Percentiles rank a stretch among this genome's conserved stretches.
phyloP scores from a whole-genome alignment of 2,329 filamentous ascomycete species.

The Podosphaera aphanis region DNA sequence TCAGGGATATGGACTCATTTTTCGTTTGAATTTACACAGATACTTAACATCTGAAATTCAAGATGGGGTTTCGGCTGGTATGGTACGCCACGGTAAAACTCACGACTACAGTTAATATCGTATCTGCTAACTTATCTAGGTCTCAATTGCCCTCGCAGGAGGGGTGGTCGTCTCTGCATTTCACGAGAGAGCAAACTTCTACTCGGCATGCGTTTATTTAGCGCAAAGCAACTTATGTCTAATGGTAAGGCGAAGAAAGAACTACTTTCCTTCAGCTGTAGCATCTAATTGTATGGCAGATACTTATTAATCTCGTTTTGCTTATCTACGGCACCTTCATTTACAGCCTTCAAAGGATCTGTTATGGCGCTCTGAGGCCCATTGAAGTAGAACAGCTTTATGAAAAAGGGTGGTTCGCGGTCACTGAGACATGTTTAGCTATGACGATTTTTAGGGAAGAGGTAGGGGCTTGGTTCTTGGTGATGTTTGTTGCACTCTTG shows the following conservation, averaged over 20 bases:
- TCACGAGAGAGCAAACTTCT: constrained; percentile 90
- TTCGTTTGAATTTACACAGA: neutral
- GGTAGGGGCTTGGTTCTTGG: constrained; percentile 77
- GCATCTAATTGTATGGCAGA: constrained; percentile 25
- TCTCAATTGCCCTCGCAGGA: constrained; percentile 63
- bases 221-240: constrained; percentile 90
- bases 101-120: neutral
- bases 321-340: constrained; percentile 60
- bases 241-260: constrained; percentile 33
- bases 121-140: constrained; percentile 20
- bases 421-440: constrained; percentile 85
- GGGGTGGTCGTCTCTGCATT: constrained; percentile 75
- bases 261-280: too few relatives aligned
- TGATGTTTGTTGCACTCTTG: constrained; percentile 85
- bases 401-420: constrained; percentile 93
- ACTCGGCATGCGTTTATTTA: constrained; percentile 89
- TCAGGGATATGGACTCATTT: too few relatives aligned
- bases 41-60: neutral
- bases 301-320: constrained; percentile 75
- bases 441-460: constrained; percentile 98
- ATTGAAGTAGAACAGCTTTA: constrained; percentile 95
- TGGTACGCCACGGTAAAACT: constrained; percentile 1
- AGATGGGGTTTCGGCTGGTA: constrained; percentile 2
- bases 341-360: constrained; percentile 68
- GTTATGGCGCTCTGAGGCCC: constrained; percentile 72